These are phyloP conservation scores for Cymbidium sinense DNA, from an alignment of 106 monocot genomes.

Conservation along the genomic window DNA sequence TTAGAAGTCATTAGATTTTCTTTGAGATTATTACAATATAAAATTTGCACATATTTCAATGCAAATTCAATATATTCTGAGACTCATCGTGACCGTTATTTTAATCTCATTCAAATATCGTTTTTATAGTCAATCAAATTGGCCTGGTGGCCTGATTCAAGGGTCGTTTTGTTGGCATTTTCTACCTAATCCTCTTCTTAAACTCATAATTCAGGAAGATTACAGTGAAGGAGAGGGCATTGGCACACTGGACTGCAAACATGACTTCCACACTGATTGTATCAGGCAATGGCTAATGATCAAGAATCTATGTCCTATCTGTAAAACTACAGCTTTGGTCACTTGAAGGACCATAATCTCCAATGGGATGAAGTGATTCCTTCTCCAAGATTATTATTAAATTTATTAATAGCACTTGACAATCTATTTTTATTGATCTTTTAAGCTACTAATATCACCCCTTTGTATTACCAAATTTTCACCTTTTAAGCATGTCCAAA, in stretches of 20 bases:
- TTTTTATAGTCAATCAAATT: no score
- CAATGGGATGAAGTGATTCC: not conserved
- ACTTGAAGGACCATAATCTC: constrained; percentile 13
- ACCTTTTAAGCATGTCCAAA: not conserved
- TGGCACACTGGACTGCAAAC: constrained; percentile 45
- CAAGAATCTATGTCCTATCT: constrained; percentile 76
- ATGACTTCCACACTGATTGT: constrained; percentile 68
- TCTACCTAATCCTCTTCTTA: not conserved
- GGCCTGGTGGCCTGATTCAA: not conserved
- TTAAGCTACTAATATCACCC: not conserved
- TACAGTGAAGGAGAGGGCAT: constrained; percentile 44
- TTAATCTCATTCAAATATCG: no score
- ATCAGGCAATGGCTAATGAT: constrained; percentile 60
- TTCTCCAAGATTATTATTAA: not conserved
- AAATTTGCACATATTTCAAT: not conserved
- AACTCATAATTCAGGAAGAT: constrained; percentile 44
- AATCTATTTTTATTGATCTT: not conserved
- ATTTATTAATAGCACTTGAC: constrained; percentile 4
- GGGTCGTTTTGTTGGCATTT: not conserved
- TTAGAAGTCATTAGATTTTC: not conserved
- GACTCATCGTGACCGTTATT: no score
- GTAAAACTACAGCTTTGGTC: constrained; percentile 49
- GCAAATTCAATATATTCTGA: no score
- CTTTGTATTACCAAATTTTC: not conserved
- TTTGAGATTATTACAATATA: not conserved